Conservation (phyloP, 345 rosid genomes). For the Populus pruinosa region DNA sequence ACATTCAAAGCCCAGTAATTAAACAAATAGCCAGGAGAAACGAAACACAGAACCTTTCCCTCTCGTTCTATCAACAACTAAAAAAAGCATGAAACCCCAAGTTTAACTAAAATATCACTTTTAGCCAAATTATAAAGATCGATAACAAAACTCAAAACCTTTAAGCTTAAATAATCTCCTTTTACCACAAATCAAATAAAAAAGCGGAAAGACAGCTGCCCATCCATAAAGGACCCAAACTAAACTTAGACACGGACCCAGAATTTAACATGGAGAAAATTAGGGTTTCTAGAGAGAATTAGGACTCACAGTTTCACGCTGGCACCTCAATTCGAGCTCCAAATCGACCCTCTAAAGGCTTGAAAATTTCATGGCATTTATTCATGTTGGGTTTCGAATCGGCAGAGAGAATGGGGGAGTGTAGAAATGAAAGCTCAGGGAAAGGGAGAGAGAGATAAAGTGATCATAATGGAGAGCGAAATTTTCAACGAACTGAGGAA, state of each 20-base stretch:
- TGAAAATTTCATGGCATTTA: neutral
- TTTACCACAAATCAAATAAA: constrained; percentile 1
- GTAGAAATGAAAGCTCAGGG: neutral
- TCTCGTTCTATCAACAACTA: neutral
- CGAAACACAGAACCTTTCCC: neutral
- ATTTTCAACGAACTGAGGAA: too few species aligned
- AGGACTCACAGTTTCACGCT: constrained; percentile 34
- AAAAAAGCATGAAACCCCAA: neutral
- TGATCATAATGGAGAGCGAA: neutral
- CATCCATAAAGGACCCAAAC: constrained; percentile 3
- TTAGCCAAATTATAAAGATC: constrained; percentile 27
- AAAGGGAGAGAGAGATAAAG: neutral
- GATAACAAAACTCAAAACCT: neutral
- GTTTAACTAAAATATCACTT: neutral
- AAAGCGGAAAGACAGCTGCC: constrained; percentile 18
- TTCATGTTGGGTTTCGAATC: constrained; percentile 5
- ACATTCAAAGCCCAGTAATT: neutral
- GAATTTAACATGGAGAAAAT: constrained; percentile 1
- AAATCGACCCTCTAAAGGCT: constrained; percentile 14
- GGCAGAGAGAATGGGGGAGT: neutral
- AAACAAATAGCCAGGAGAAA: neutral
- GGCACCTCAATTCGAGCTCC: constrained; percentile 30
- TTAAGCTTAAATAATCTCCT: neutral
- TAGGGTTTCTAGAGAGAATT: constrained; percentile 40
- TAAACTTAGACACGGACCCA: neutral